Base-by-base conservation (phyloP, 805 yeast genomes). In the Wickerhamomyces bovis region DNA sequence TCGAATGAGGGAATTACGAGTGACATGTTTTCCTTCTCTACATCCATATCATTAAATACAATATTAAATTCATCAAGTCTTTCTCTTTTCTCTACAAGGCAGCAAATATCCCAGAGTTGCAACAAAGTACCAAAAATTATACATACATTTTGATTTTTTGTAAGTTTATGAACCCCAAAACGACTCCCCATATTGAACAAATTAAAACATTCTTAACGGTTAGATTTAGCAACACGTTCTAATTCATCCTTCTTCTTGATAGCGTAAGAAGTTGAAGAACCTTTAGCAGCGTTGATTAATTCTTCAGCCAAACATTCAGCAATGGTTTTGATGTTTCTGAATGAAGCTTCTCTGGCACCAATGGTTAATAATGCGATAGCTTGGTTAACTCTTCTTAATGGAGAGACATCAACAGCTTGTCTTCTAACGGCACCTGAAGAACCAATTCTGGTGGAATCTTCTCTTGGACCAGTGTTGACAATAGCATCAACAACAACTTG, bases 181-280 rank as follows among this genome's bases (percentile, higher is more conserved):
- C 20, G 22, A 48, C 38, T 48, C 44, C 46, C 41, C 50, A 49
- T 35, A 46, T 28, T 28, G 30, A 50, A 47, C 49, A 54, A 49
- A 52, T 48, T 54, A 57, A 42, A 39, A 46, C 44, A 52, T 50
- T 44, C 50, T 53, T 94, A 94, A 89, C 99, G 99, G 96, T 94
- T 94, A 75, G 99, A 92, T 81, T 94, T 94, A 75, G 99, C 99
- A 77, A 94, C 99, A 87, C 99, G 96, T 85, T 94, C 99, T 76
- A 94, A 87, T 85, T 94, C 99, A 77, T 94, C 99, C 96, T 94
- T 94, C 99, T 94, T 94, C 95, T 94, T 94, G 82, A 94, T 95
- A 68, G 99, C 99, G 76, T 90, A 95, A 71, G 99, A 94, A 76
- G 97, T 95, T 64, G 99, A 90, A 69, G 99, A 94, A 78, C 98